Evolutionary conservation across 2,329 filamentous ascomycete genomes (phyloP).

Genomic region (Neofusicoccum parvum): DNA sequence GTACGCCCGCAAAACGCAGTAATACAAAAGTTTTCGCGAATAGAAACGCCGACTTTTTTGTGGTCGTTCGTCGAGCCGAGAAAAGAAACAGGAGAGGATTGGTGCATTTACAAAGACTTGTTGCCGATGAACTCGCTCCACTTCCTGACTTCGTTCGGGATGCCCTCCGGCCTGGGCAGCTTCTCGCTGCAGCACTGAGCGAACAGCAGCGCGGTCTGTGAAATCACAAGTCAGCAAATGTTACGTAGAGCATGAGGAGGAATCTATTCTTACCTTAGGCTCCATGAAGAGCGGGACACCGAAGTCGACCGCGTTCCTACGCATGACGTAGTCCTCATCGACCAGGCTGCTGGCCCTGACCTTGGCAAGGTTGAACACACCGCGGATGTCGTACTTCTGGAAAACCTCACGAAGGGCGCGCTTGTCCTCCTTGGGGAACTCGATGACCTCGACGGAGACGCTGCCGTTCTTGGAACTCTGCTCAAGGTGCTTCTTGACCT

Average conservation of each 20-base stretch:
- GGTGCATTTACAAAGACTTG: constrained; percentile 14
- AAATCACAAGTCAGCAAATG: constrained; percentile 5
- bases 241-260: background rate
- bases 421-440: constrained; percentile 97
- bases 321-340: constrained; percentile 98
- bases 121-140: constrained; percentile 93
- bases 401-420: constrained; percentile 92
- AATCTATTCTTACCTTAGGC: constrained; percentile 71
- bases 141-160: constrained; percentile 85
- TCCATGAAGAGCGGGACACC: constrained; percentile 98
- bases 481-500: constrained; percentile 85
- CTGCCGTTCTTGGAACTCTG: constrained; percentile 63
- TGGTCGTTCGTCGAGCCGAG: background rate
- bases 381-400: constrained; percentile 93
- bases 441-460: constrained; percentile 81
- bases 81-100: background rate
- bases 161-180: constrained; percentile 82
- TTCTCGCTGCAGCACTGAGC: constrained; percentile 97
- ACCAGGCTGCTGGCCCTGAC: constrained; percentile 78
- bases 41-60: background rate
- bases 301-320: constrained; percentile 97
- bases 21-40: background rate
- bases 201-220: constrained; percentile 89
- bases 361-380: constrained; percentile 92
- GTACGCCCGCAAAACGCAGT: constrained; percentile 8